These are phyloP conservation scores for Bidens hawaiensis DNA, from an alignment of 140 eudicot genomes.

Conservation along the genomic window DNA sequence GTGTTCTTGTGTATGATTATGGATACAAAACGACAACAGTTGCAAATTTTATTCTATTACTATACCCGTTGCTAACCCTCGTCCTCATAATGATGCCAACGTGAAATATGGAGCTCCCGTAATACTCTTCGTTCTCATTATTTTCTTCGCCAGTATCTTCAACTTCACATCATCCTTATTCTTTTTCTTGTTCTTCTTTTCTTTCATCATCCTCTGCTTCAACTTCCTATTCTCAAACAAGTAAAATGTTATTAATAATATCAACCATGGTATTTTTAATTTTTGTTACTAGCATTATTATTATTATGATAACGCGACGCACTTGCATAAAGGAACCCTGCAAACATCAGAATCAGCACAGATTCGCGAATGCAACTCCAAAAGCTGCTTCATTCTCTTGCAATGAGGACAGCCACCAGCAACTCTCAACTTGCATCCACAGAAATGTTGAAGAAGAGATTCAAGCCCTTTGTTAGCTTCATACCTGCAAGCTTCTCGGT, in stretches of 20 bases:
- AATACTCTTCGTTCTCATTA: conserved; percentile 75
- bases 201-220: conserved; percentile 43
- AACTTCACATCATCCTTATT: conserved; percentile 75
- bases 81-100: conserved; percentile 37
- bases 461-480: conserved; percentile 81
- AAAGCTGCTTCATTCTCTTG: conserved; percentile 83
- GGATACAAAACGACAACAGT: conserved; percentile 5
- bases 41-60: conserved; percentile 5
- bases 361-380: conserved; percentile 84
- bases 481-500: conserved; percentile 55
- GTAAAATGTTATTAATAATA: neutral
- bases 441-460: conserved; percentile 75
- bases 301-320: too few species aligned
- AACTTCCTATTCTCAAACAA: conserved; percentile 47
- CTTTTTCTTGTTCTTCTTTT: conserved; percentile 43
- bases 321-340: conserved; percentile 93
- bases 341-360: conserved; percentile 66
- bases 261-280: neutral
- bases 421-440: conserved; percentile 57
- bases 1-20: conserved; percentile 1
- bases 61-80: conserved; percentile 9
- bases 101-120: conserved; percentile 86
- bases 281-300: too few species aligned
- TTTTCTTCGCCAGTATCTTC: conserved; percentile 69
- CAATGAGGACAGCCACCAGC: conserved; percentile 86